Base-by-base conservation (phyloP, 2,329 filamentous ascomycete genomes). In the Onygenales sp. region DNA sequence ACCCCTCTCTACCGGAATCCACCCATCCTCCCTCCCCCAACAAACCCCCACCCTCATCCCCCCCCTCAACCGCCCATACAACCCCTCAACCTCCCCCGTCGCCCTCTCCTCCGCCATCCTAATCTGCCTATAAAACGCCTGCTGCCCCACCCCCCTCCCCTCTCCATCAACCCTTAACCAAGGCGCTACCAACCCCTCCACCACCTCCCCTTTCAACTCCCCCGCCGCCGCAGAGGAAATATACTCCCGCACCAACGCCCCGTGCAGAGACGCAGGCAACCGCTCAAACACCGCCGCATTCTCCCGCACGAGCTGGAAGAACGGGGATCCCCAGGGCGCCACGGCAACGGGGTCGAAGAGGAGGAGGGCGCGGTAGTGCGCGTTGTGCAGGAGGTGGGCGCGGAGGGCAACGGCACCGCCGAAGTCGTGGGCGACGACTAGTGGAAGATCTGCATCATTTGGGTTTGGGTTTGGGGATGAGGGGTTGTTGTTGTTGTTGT, bases 371-470 rank as follows among this genome's bases (percentile, higher is more conserved):
- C 60, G 63, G 54, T 69, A 76, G 0, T 66, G 54, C 9, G 64
- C 66, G 2, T 57, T 61, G 50, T 75, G 71, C 0, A 74, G 45
- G 0, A 76, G 57, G 49, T 71, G 62, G 0, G 67, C 67, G 2
- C 73, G 67, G 5, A 76, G 48, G 17, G 64, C 65, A 43, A 76
- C 67, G 8, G 75, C 54, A 0, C 75, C 74, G 1, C 65, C 75
- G 38, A 75, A 69, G 33, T 77, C 75, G 54, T 77, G 75, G 0
- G 74, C 73, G 1, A 77, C 56, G 0, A 77, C 62, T 51, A 73
- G 68, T 0, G 73, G 64, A 13, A 59, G 61, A 3, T 53, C 57
- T 2, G 13, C 32, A 21, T 36, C 33, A 52, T 56, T 54, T 2
- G 59, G 32, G 4, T 56, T 54, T 2, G 59, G 32, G 4, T 62